phyloP scores from a whole-genome alignment of 2,329 filamentous ascomycete species.

The Arthrinium puccinioides region DNA sequence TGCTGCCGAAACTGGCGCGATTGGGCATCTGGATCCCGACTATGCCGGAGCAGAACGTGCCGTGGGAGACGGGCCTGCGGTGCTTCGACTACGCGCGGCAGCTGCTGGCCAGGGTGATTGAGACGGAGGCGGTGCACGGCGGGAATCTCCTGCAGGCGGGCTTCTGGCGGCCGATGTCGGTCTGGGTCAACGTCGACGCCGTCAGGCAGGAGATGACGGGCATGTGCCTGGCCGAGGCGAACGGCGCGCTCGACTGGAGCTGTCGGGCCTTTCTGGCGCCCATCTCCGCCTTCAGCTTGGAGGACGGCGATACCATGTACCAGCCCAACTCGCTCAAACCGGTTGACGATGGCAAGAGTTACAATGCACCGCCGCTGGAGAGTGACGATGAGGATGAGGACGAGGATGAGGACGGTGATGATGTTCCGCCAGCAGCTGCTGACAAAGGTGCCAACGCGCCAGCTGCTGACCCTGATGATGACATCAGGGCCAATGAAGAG shows the following conservation, averaged over 20 bases:
- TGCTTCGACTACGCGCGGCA: conserved; percentile 2
- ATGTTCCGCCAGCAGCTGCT: too few relatives aligned
- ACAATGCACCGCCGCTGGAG: too few relatives aligned
- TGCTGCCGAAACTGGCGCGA: background rate
- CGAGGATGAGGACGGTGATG: too few relatives aligned
- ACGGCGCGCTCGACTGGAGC: conserved; percentile 1
- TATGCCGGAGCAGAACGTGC: background rate
- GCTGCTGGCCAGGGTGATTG: background rate
- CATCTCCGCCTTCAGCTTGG: background rate
- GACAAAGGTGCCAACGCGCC: too few relatives aligned
- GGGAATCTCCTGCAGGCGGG: background rate
- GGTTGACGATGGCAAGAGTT: too few relatives aligned
- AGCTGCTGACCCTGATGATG: too few relatives aligned
- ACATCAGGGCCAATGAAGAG: too few relatives aligned
- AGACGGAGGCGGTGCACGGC: background rate
- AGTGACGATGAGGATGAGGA: too few relatives aligned
- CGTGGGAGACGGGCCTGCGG: conserved; percentile 4
- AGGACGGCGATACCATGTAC: too few relatives aligned
- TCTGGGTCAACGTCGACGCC: conserved; percentile 6
- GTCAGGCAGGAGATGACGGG: conserved; percentile 7
- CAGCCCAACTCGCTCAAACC: too few relatives aligned
- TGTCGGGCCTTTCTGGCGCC: conserved; percentile 5
- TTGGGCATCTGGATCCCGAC: background rate
- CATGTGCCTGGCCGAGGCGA: conserved; percentile 3
- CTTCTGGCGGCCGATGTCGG: background rate